Evolutionary conservation across 2,329 filamentous ascomycete species (phyloP).

Genomic region (Sordariomycetes sp.): DNA sequence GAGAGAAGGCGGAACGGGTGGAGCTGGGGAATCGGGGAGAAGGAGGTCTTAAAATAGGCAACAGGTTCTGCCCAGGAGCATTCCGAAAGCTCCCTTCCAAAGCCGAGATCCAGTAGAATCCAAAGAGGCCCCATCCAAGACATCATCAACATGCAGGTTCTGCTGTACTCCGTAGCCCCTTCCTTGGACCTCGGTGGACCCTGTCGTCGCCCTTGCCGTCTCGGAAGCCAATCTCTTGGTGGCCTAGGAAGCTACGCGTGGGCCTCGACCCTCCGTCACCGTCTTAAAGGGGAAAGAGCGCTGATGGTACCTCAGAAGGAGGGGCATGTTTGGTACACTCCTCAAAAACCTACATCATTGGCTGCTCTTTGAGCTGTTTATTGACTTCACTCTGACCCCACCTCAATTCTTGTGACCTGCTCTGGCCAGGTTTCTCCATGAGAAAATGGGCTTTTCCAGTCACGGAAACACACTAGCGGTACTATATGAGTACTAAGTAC

Average conservation of each 20-base stretch:
- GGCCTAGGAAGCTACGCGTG: not conserved
- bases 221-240: not conserved
- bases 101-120: not conserved
- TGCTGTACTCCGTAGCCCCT: not conserved
- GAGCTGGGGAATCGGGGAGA: not conserved
- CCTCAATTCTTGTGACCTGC: no score
- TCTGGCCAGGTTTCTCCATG: no score
- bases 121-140: not conserved
- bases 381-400: no score
- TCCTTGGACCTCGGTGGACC: not conserved
- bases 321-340: not conserved
- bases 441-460: no score
- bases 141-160: not conserved
- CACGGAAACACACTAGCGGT: no score
- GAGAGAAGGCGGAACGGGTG: not conserved
- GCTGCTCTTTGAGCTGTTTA: not conserved
- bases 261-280: not conserved
- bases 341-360: not conserved
- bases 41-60: not conserved
- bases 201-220: not conserved
- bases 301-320: not conserved
- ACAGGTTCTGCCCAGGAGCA: not conserved
- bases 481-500: not conserved
- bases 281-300: not conserved
- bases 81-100: not conserved